Evolutionary conservation across 2,329 filamentous ascomycete species (phyloP).

Genomic region (Botrytis porri): DNA sequence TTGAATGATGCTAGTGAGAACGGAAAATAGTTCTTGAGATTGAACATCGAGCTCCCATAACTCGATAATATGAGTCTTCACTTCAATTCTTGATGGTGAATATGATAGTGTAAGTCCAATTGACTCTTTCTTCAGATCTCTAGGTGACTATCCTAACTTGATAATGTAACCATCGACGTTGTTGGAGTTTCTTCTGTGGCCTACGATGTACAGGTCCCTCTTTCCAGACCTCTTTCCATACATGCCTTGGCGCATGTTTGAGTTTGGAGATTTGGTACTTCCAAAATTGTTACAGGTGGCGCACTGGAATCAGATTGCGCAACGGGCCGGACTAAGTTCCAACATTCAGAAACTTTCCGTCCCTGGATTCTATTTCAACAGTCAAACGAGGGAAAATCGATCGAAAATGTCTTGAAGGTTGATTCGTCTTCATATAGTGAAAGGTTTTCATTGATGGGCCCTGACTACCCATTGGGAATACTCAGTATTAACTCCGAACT

Average conservation of each 20-base stretch:
- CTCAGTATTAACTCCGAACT: neutral
- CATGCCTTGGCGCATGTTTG: neutral
- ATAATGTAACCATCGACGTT: neutral
- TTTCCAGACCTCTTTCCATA: neutral
- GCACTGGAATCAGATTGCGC: neutral
- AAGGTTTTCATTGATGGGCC: neutral
- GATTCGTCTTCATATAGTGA: neutral
- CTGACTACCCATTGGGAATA: neutral
- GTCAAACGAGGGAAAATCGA: neutral
- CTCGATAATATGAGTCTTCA: neutral
- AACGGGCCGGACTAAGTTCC: neutral
- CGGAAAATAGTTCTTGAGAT: neutral
- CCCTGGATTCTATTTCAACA: neutral
- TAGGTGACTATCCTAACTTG: neutral
- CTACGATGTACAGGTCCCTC: neutral
- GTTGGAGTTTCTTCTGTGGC: neutral
- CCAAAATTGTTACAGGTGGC: neutral
- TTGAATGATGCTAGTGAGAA: neutral
- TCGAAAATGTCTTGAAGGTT: neutral
- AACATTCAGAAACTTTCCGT: neutral
- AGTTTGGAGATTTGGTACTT: neutral
- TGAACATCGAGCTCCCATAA: neutral
- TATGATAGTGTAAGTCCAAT: neutral
- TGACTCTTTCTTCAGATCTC: neutral
- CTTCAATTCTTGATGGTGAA: neutral